phyloP scores from a whole-genome alignment of 768 basidiomycete species.

The Termitomyces sp. region DNA sequence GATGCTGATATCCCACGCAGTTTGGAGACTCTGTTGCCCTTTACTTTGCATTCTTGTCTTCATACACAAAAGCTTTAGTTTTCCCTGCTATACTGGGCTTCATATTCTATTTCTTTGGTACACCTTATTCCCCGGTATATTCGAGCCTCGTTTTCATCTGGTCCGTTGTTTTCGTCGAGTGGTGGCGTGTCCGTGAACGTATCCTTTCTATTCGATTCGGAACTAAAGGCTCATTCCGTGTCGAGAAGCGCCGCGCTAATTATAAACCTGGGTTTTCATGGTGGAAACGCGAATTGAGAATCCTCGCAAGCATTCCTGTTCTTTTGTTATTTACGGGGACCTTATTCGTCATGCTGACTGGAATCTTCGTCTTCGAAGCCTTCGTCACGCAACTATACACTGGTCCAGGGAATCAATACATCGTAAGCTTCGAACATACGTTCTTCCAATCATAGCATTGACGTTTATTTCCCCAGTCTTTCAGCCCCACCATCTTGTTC shows the following conservation, averaged over 20 bases:
- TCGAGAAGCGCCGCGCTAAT: slow-evolving; percentile 68
- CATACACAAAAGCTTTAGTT: slow-evolving; percentile 77
- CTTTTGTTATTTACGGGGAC: slow-evolving; percentile 70
- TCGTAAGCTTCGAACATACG: slow-evolving; percentile 49
- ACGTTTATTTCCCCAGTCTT: slow-evolving; percentile 42
- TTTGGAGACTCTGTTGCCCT: slow-evolving; percentile 83
- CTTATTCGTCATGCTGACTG: slow-evolving; percentile 69
- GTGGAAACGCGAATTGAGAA: slow-evolving; percentile 72
- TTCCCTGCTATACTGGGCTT: slow-evolving; percentile 73
- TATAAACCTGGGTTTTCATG: slow-evolving; percentile 55
- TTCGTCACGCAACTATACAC: slow-evolving; percentile 87
- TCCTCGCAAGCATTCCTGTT: slow-evolving; percentile 66
- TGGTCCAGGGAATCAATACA: slow-evolving; percentile 75
- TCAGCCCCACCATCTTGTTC: slow-evolving; percentile 83
- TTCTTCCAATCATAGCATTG: not conserved
- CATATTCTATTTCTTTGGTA: slow-evolving; percentile 63
- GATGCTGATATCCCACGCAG: slow-evolving; percentile 18
- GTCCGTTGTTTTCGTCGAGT: slow-evolving; percentile 84
- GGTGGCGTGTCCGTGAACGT: slow-evolving; percentile 87
- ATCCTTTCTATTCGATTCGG: slow-evolving; percentile 82
- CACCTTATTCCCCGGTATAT: slow-evolving; percentile 74
- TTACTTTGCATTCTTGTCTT: slow-evolving; percentile 86
- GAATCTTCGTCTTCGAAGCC: slow-evolving; percentile 84
- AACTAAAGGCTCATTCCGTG: slow-evolving; percentile 70
- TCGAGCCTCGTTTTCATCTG: slow-evolving; percentile 77